Evolutionary conservation across 257 asterid genomes (phyloP).

Genomic region (Coffea canephora): DNA sequence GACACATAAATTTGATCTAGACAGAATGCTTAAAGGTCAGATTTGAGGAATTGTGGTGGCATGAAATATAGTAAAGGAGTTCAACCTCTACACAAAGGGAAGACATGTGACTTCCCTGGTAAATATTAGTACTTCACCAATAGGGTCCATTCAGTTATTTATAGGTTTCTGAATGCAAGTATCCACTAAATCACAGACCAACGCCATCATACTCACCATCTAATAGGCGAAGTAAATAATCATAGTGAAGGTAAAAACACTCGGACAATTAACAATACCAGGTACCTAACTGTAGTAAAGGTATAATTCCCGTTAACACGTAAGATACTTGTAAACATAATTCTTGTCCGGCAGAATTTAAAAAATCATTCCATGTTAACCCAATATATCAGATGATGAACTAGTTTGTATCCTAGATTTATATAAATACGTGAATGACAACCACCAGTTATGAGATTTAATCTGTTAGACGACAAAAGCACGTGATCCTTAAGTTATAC

Average conservation of each 20-base stretch:
- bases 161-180: not conserved
- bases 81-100: not conserved
- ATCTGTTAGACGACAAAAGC: not conserved
- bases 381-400: not conserved
- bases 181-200: not conserved
- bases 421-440: not conserved
- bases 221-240: not conserved
- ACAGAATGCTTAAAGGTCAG: not conserved
- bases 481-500: not conserved
- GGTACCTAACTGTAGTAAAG: not conserved
- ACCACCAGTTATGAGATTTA: not conserved
- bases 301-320: not conserved
- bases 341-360: not conserved
- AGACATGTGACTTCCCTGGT: not conserved
- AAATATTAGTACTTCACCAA: not conserved
- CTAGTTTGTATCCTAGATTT: no score
- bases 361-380: not conserved
- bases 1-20: not conserved
- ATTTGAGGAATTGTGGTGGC: not conserved
- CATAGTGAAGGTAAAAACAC: not conserved
- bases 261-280: not conserved
- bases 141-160: not conserved
- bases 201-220: not conserved
- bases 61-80: not conserved
- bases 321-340: not conserved